A percentile compares a stretch with the other conserved stretches of the same genome.
These are phyloP conservation scores for Aspergillus intermedius DNA, from an alignment of 2,329 filamentous ascomycete genomes.

Conservation along the genomic window DNA sequence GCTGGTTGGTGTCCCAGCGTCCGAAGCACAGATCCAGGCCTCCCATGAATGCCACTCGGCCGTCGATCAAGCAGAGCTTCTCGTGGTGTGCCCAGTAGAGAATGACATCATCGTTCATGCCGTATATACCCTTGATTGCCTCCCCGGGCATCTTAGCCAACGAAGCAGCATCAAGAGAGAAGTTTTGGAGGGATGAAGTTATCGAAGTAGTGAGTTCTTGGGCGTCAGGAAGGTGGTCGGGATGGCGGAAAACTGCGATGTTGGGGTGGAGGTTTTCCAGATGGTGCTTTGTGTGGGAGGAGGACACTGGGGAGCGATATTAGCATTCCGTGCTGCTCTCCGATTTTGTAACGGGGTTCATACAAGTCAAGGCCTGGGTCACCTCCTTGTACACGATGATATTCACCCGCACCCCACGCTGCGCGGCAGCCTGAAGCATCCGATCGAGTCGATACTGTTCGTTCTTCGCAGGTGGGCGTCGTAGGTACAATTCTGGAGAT, in stretches of 20 bases:
- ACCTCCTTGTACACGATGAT: constrained; percentile 93
- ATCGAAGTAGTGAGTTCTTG: constrained; percentile 58
- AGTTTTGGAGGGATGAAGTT: constrained; percentile 49
- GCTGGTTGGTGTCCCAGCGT: constrained; percentile 80
- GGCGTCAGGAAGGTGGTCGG: constrained; percentile 74
- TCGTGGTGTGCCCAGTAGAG: constrained; percentile 93
- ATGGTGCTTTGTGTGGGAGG: constrained; percentile 69
- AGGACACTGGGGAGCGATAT: constrained; percentile 47
- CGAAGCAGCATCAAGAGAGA: constrained; percentile 50
- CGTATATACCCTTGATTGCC: constrained; percentile 71
- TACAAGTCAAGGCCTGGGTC: constrained; percentile 69
- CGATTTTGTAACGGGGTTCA: constrained; percentile 31
- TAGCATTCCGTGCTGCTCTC: not conserved
- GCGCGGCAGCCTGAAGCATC: constrained; percentile 73
- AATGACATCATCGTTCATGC: constrained; percentile 71
- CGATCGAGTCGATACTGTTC: constrained; percentile 77
- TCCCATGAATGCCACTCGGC: constrained; percentile 80
- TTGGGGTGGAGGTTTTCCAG: constrained; percentile 74
- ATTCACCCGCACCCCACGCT: constrained; percentile 76
- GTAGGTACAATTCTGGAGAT: constrained; percentile 77
- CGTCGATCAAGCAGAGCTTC: constrained; percentile 78
- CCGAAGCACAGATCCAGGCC: constrained; percentile 84
- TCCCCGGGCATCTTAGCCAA: constrained; percentile 63
- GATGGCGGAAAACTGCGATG: constrained; percentile 83
- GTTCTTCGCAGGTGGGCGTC: constrained; percentile 73